These are phyloP conservation scores for Pichia inconspicua DNA, from an alignment of 1,139 yeast species.

Conservation along the genomic window DNA sequence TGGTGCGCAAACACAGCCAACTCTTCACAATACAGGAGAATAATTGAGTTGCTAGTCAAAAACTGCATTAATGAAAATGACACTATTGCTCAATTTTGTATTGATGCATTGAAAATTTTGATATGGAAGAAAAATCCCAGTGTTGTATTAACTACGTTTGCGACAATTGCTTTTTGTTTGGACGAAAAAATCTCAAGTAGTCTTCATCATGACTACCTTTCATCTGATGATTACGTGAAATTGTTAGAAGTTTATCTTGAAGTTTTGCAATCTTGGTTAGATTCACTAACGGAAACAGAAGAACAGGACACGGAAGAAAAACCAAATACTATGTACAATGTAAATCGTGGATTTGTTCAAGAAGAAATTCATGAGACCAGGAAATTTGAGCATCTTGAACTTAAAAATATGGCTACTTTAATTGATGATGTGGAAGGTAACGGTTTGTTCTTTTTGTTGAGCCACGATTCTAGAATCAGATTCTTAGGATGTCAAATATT, in stretches of 20 bases:
- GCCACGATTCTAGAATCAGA: conserved; percentile 73
- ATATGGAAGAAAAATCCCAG: conserved; percentile 69
- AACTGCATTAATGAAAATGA: conserved; percentile 65
- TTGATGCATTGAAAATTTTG: conserved; percentile 53
- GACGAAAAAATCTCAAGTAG: conserved; percentile 62
- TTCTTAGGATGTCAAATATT: conserved; percentile 68
- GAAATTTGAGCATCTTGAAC: conserved; percentile 54
- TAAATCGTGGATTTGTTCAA: conserved; percentile 26
- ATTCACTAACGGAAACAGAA: conserved; percentile 39
- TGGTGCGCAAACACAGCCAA: conserved; percentile 23
- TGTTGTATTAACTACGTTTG: conserved; percentile 61
- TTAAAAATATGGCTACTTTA: conserved; percentile 72
- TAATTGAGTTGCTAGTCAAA: conserved; percentile 67
- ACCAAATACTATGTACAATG: conserved; percentile 26
- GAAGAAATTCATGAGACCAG: conserved; percentile 27
- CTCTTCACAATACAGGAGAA: conserved; percentile 40
- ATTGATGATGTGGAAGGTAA: conserved; percentile 95
- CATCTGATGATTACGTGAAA: conserved; percentile 48
- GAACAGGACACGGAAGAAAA: conserved; percentile 21
- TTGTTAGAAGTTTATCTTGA: conserved; percentile 69
- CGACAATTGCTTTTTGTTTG: conserved; percentile 72
- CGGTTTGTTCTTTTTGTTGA: conserved; percentile 84
- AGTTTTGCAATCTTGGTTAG: conserved; percentile 72
- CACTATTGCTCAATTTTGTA: conserved; percentile 55
- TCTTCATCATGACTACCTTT: conserved; percentile 36